Evolutionary conservation across 83 land plant genomes (phyloP).

Genomic region (Larix sibirica): DNA sequence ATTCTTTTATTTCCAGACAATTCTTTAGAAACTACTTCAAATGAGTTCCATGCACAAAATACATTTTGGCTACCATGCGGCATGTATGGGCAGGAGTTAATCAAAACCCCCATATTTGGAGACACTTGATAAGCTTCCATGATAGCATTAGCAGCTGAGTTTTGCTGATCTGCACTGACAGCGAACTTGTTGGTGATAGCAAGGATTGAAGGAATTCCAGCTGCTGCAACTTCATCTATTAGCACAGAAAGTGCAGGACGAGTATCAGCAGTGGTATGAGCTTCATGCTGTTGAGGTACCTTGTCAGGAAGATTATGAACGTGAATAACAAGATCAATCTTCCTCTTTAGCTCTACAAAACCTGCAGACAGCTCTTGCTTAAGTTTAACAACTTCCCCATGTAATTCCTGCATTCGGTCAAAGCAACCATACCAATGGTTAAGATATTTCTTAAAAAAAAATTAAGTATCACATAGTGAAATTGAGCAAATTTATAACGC

Average conservation of each 20-base stretch:
- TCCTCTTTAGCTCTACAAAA: constrained; percentile 51
- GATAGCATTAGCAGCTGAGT: constrained; percentile 59
- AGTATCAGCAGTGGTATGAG: constrained; percentile 25
- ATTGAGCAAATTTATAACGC: not conserved
- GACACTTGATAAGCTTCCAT: constrained; percentile 78
- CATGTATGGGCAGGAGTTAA: constrained; percentile 83
- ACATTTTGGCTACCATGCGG: constrained; percentile 37
- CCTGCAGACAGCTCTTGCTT: constrained; percentile 76
- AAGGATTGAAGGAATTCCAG: constrained; percentile 80
- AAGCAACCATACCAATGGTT: not conserved
- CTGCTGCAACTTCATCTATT: constrained; percentile 75
- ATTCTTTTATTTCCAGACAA: constrained; percentile 21
- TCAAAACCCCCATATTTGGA: constrained; percentile 51
- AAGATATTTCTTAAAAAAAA: not conserved
- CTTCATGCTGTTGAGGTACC: constrained; percentile 58
- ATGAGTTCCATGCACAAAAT: constrained; percentile 7
- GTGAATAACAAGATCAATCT: constrained; percentile 78
- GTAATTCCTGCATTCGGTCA: constrained; percentile 64
- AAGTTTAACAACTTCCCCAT: constrained; percentile 57
- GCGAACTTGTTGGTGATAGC: constrained; percentile 95
- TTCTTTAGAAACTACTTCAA: constrained; percentile 12
- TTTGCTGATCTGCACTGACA: constrained; percentile 93
- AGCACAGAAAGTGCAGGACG: constrained; percentile 83
- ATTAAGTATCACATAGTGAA: not conserved
- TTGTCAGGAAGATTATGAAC: constrained; percentile 92